Conservation (phyloP, 371 early-diverging fungal genomes). For the Mortierella sp. region DNA sequence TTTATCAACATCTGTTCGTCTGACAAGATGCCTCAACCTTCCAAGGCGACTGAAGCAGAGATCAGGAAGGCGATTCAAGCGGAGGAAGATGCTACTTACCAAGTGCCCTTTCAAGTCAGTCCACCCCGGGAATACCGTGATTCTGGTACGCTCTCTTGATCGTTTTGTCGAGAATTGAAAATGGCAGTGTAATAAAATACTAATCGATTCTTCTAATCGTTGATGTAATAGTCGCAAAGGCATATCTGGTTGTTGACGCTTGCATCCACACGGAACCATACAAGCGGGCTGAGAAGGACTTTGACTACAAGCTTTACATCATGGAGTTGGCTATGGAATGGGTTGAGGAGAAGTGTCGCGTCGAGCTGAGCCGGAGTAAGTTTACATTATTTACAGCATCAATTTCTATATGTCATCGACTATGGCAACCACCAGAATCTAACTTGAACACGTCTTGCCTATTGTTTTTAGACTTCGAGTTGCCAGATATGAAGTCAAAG, state of each 20-base stretch:
- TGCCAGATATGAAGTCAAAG: constrained; percentile 72
- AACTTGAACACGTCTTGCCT: background rate
- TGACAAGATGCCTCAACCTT: constrained; percentile 73
- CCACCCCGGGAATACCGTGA: constrained; percentile 62
- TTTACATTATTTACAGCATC: background rate
- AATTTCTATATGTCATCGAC: background rate
- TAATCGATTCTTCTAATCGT: background rate
- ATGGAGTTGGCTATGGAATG: constrained; percentile 77
- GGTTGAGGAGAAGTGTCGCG: constrained; percentile 70
- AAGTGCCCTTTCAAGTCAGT: constrained; percentile 77
- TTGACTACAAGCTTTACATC: constrained; percentile 76
- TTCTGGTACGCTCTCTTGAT: constrained; percentile 47
- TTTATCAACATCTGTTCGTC: constrained; percentile 84
- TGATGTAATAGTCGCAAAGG: constrained; percentile 55
- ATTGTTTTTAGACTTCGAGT: constrained; percentile 65
- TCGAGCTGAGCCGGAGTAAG: constrained; percentile 57
- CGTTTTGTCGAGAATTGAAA: background rate
- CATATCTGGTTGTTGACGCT: constrained; percentile 76
- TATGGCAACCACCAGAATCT: background rate
- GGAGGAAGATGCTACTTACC: constrained; percentile 71
- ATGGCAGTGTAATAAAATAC: background rate
- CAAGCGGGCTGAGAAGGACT: constrained; percentile 66
- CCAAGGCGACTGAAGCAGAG: constrained; percentile 70
- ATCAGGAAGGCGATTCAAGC: constrained; percentile 75
- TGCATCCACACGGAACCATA: constrained; percentile 77